These are phyloP conservation scores for Irpex sp. DNA, from an alignment of 1,284 basidiomycete species.

Conservation along the genomic window DNA sequence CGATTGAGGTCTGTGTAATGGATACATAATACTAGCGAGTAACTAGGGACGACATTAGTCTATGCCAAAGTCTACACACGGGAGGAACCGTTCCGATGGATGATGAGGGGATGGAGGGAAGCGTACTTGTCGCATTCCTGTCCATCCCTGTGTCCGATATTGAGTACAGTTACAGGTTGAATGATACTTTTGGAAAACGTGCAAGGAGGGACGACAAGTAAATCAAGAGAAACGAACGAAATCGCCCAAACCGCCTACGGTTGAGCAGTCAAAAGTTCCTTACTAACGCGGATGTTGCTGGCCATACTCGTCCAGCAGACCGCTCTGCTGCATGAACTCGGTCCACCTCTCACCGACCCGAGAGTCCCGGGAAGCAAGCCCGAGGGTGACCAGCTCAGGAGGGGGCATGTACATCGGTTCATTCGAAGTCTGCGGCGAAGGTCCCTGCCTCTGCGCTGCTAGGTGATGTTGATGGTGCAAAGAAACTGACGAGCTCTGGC, in stretches of 20 bases:
- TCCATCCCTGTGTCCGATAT: background rate
- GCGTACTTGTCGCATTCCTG: background rate
- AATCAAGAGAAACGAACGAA: too few species aligned
- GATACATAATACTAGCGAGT: too few species aligned
- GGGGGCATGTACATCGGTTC: slow-evolving; percentile 21
- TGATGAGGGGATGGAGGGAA: background rate
- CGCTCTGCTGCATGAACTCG: slow-evolving; percentile 30
- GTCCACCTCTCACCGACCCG: slow-evolving; percentile 29
- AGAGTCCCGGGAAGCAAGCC: slow-evolving; percentile 25
- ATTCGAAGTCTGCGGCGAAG: background rate
- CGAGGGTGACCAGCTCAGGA: slow-evolving; percentile 26
- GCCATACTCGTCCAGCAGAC: slow-evolving; percentile 22
- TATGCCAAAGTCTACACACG: background rate
- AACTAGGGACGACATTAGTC: too few species aligned
- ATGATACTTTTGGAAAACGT: too few species aligned
- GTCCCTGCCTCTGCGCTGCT: background rate
- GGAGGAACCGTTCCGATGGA: background rate
- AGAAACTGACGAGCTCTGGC: background rate
- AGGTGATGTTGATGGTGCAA: background rate
- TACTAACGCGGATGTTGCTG: background rate
- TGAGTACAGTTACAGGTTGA: background rate
- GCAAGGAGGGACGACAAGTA: too few species aligned
- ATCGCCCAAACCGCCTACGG: too few species aligned
- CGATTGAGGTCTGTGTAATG: too few species aligned
- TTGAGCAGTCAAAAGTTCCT: too few species aligned